phyloP scores from a whole-genome alignment of 805 yeast genomes.

The Scheffersomyces lignosus region DNA sequence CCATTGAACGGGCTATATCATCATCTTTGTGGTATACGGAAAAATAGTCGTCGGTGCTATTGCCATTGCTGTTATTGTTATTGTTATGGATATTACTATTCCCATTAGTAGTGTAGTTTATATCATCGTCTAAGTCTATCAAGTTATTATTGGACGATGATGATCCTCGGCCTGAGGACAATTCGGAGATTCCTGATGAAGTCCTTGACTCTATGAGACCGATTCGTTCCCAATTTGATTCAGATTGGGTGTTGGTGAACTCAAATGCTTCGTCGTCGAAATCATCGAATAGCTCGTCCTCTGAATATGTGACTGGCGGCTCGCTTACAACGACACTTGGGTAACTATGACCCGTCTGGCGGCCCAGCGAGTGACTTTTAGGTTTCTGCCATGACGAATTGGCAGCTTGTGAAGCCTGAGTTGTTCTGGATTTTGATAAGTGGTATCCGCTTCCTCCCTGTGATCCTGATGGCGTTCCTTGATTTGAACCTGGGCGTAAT shows the following conservation, averaged over 20 bases:
- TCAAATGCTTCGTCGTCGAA: slow-evolving; percentile 38
- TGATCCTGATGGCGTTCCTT: slow-evolving; percentile 1
- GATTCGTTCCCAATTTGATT: slow-evolving; percentile 26
- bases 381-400: slow-evolving; percentile 30
- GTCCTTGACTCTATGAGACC: slow-evolving; percentile 3
- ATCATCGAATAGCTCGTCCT: slow-evolving; percentile 33
- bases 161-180: slow-evolving; percentile 10
- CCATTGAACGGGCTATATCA: slow-evolving; percentile 16
- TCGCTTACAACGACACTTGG: too few species aligned
- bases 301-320: slow-evolving; percentile 9
- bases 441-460: neutral
- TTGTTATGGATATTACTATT: slow-evolving; percentile 6
- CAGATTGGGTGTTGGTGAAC: slow-evolving; percentile 14
- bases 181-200: slow-evolving; percentile 5
- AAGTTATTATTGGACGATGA: slow-evolving; percentile 42
- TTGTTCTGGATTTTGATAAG: slow-evolving; percentile 10
- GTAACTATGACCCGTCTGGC: too few species aligned
- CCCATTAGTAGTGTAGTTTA: slow-evolving; percentile 8
- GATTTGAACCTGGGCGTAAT: slow-evolving; percentile 18
- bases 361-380: slow-evolving; percentile 2
- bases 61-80: slow-evolving; percentile 5
- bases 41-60: slow-evolving; percentile 6
- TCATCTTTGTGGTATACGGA: slow-evolving; percentile 2
- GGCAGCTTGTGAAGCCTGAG: slow-evolving; percentile 31
- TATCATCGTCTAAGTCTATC: slow-evolving; percentile 72